A percentile compares a stretch with the other conserved stretches of the same genome.
Conservation (phyloP, 208 protist genomes). For the Trypanosomatidae sp. region DNA sequence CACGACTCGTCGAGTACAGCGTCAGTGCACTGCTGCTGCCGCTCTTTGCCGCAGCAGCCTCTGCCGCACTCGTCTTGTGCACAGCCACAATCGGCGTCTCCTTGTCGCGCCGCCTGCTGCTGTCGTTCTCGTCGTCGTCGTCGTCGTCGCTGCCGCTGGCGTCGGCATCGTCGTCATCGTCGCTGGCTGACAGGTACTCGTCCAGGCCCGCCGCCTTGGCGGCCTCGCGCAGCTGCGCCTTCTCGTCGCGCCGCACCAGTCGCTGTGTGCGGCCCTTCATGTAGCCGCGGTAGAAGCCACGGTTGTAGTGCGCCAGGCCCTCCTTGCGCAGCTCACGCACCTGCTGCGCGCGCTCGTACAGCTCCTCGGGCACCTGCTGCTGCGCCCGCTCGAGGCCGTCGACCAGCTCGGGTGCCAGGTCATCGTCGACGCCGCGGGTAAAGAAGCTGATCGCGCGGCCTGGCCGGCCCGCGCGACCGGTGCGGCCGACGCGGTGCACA, state of each 20-base stretch:
- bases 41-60: too few species aligned
- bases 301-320: constrained; percentile 39
- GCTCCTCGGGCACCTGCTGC: constrained; percentile 65
- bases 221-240: constrained; percentile 41
- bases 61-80: constrained; percentile 6
- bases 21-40: constrained; percentile 1
- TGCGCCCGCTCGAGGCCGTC: constrained; percentile 60
- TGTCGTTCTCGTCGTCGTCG: background rate
- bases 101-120: constrained; percentile 3
- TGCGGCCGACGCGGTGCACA: constrained; percentile 95
- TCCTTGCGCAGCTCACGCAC: constrained; percentile 61
- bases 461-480: constrained; percentile 61
- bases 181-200: constrained; percentile 39
- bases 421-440: constrained; percentile 58
- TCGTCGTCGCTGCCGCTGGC: constrained; percentile 11
- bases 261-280: constrained; percentile 34
- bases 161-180: constrained; percentile 24
- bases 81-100: constrained; percentile 5
- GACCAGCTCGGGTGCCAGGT: constrained; percentile 68
- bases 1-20: constrained; percentile 9
- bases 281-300: constrained; percentile 69
- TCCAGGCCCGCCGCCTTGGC: constrained; percentile 63
- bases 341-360: constrained; percentile 52
- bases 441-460: constrained; percentile 84
- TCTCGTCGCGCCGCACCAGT: constrained; percentile 43